These are phyloP conservation scores for Euptelea pleiosperma DNA, from an alignment of 164 flowering plant species.

Conservation along the genomic window DNA sequence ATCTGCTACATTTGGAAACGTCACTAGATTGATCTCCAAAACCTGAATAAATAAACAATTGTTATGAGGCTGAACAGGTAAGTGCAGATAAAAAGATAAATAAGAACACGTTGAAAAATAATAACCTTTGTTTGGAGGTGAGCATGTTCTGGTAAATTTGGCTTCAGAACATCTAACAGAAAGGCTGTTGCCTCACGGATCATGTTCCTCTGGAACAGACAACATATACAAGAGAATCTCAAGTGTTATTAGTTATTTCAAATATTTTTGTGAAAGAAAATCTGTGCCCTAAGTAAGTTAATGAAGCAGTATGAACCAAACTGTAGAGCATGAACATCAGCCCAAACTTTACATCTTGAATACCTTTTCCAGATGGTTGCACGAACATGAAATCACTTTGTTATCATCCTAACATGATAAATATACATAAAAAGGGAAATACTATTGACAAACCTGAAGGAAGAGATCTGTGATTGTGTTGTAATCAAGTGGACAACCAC, in stretches of 20 bases:
- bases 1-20: slow-evolving; percentile 99
- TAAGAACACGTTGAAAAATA: neutral
- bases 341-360: neutral
- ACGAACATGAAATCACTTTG: neutral
- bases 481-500: slow-evolving; percentile 97
- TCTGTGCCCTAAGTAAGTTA: neutral
- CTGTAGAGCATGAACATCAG: neutral
- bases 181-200: slow-evolving; percentile 89
- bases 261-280: neutral
- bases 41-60: slow-evolving; percentile 47
- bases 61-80: slow-evolving; percentile 2
- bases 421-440: neutral
- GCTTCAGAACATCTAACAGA: slow-evolving; percentile 73
- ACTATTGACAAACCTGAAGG: slow-evolving; percentile 65
- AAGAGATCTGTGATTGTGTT: slow-evolving; percentile 99
- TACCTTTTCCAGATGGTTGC: neutral
- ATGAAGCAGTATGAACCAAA: neutral
- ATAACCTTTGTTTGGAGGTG: slow-evolving; percentile 72
- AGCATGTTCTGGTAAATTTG: slow-evolving; percentile 77
- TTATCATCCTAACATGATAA: too few species aligned
- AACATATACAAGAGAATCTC: neutral
- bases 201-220: slow-evolving; percentile 60
- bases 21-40: slow-evolving; percentile 92
- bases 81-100: neutral
- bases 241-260: neutral